Evolutionary conservation across 495 filamentous ascomycete species (phyloP), one percentile per base, ranked within the genome.

Genomic region (Penicillium pulvis): DNA sequence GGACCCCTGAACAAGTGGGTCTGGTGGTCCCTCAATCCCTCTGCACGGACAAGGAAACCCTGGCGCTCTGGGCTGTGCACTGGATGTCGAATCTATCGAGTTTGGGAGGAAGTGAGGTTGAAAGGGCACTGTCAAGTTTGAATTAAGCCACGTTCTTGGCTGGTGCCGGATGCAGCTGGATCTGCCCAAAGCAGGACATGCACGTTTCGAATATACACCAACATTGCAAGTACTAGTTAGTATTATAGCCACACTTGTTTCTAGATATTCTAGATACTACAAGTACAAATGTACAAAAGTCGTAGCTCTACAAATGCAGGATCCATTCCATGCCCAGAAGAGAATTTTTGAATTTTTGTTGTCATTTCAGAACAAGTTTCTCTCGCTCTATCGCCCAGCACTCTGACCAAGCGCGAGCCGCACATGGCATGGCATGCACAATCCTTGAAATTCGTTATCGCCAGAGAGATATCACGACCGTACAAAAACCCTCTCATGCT

Each of bases 401-500:
- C 53, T 60, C 58, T 58, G 63, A 66, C 62, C 62, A 64, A 65
- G 65, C 60, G 58, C 65, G 62, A 66, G 67, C 67, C 55, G 65
- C 55, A 61, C 61, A 67, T 58, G 67, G 63, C 58, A 65, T 65
- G 62, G 65, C 67, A 70, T 70, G 64, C 62, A 70, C 65, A 65
- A 65, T 68, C 65, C 65, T 70, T 70, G 66, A 61, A 70, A 64
- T 70, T 69, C 67, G 67, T 70, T 63, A 70, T 70, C 67, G 67
- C 65, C 67, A 68, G 65, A 66, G 57, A 59, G 65, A 66, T 68
- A 70, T 63, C 64, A 64, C 62, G 58, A 64, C 64, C 67, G 60
- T 62, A 65, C 64, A 67, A 69, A 66, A 63, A 65, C 65, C 62
- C 65, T 59, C 59, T 66, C 56, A 56, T 60, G 59, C 62, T 62